These are phyloP conservation scores for Loxodes magnus DNA, from an alignment of 73 alveolate species.

Conservation along the genomic window DNA sequence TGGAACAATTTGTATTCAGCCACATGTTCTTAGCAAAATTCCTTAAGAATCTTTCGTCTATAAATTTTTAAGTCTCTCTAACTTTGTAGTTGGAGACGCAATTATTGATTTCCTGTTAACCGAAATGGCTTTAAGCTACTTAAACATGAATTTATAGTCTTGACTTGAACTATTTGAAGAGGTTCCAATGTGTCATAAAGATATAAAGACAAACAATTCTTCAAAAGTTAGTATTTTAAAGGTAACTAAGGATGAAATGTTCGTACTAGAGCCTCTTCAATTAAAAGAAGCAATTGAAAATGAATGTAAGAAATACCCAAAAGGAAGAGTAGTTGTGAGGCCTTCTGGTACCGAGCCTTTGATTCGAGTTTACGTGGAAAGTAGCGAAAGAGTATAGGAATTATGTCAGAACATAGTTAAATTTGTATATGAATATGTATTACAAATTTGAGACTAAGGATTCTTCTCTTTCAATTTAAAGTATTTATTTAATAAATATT, in stretches of 20 bases:
- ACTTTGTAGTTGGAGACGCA: slow-evolving; percentile 87
- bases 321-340: slow-evolving; percentile 67
- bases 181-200: no score
- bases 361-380: slow-evolving; percentile 76
- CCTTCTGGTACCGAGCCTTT: slow-evolving; percentile 87
- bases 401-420: no score
- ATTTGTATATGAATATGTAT: no score
- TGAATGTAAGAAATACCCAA: slow-evolving; percentile 22
- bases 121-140: slow-evolving; percentile 51
- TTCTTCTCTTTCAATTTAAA: no score
- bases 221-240: no score
- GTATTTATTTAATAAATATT: no score
- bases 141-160: slow-evolving; percentile 48
- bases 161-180: slow-evolving; percentile 62
- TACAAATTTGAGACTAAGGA: no score
- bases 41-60: slow-evolving; percentile 31
- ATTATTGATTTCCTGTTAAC: slow-evolving; percentile 60
- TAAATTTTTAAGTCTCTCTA: slow-evolving; percentile 49
- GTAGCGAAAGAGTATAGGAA: no score
- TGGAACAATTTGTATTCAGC: slow-evolving; percentile 71
- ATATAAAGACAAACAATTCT: no score
- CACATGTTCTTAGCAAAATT: slow-evolving; percentile 3
- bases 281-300: slow-evolving; percentile 56
- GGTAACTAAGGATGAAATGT: no score
- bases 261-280: no score